Base-by-base conservation (phyloP, 2,329 filamentous ascomycete species). In the Fusarium chuoi region DNA sequence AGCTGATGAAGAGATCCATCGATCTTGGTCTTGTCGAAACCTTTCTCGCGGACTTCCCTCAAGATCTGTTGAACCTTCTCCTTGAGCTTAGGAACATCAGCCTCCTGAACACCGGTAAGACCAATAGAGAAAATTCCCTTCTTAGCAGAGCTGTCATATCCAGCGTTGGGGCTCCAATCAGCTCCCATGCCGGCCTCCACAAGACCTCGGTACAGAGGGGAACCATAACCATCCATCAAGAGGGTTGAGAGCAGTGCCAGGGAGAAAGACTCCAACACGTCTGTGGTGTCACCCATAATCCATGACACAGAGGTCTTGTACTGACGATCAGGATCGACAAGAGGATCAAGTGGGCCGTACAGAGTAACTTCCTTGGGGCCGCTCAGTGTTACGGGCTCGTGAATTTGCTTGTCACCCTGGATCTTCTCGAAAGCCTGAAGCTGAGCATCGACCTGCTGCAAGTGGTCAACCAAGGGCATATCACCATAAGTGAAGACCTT, bases 401-500 rank as follows among this genome's bases (percentile, higher is more conserved):
- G 95, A 74, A 97, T 89, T 57, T 95, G 90, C 59, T 87, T 87
- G 76, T 97, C 93, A 14, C 90, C 88, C 30, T 87, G 79, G 33
- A 93, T 93, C 78, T 88, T 91, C 41, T 92, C 88, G 78, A 98
- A 98, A 1, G 87, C 85, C 73, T 89, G 88, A 66, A 99, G 86
- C 57, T 93, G 92, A 15, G 90, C 87, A 78, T 96, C 89, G 35
- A 98, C 88, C 78, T 96, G 93, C 79, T 90, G 87, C 58, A 98
- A 82, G 80, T 99, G 96, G 61, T 94, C 92, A 6, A 87, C 87
- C 68, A 99, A 84, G 3, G 95, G 93, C 90, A 98, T 95, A 79
- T 98, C 92, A 58, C 96, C 96, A 77, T 99, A 99, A 0, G 96
- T 98, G 79, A 98, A 91, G 48, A 99, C 88, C 84, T 98, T 98